A percentile compares a stretch with the other conserved stretches of the same genome.
These are phyloP conservation scores for Dothideomycetes sp. DNA, from an alignment of 2,329 filamentous ascomycete species.

Conservation along the genomic window DNA sequence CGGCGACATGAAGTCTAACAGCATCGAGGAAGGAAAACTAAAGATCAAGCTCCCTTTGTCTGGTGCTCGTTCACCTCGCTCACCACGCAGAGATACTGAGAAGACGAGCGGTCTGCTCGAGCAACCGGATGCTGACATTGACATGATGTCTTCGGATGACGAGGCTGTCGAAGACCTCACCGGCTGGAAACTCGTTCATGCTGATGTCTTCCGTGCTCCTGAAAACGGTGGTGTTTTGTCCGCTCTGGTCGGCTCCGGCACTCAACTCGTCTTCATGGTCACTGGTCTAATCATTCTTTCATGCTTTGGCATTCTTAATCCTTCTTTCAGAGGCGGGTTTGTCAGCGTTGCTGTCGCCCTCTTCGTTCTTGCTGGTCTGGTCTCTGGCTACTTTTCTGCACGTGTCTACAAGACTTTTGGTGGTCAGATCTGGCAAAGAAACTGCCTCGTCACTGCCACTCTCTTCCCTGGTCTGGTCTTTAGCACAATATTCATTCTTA, in stretches of 20 bases:
- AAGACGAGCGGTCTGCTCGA: slow-evolving; percentile 52
- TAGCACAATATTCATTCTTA: slow-evolving; percentile 65
- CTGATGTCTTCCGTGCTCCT: slow-evolving; percentile 76
- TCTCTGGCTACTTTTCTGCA: slow-evolving; percentile 81
- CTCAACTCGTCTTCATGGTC: slow-evolving; percentile 77
- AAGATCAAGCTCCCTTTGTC: slow-evolving; percentile 32
- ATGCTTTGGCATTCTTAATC: slow-evolving; percentile 70
- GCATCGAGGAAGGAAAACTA: slow-evolving; percentile 57
- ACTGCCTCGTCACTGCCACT: slow-evolving; percentile 62
- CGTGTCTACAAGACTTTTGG: slow-evolving; percentile 77
- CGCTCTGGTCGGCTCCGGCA: slow-evolving; percentile 73
- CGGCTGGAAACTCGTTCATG: slow-evolving; percentile 81
- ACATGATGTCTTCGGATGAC: slow-evolving; percentile 47
- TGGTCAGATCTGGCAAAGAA: slow-evolving; percentile 63
- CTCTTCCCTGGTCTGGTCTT: slow-evolving; percentile 75
- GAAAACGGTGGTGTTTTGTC: slow-evolving; percentile 62
- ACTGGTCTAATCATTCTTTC: slow-evolving; percentile 59
- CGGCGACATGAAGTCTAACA: slow-evolving; percentile 60
- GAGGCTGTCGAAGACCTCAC: slow-evolving; percentile 69
- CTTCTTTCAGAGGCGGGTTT: slow-evolving; percentile 83
- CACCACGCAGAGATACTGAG: slow-evolving; percentile 41
- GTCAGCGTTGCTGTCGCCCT: slow-evolving; percentile 74
- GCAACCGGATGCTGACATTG: slow-evolving; percentile 22
- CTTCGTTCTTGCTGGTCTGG: slow-evolving; percentile 73
- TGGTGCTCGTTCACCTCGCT: slow-evolving; percentile 33